Base-by-base conservation (phyloP, 805 yeast species). In the Hanseniaspora guilliermondii region DNA sequence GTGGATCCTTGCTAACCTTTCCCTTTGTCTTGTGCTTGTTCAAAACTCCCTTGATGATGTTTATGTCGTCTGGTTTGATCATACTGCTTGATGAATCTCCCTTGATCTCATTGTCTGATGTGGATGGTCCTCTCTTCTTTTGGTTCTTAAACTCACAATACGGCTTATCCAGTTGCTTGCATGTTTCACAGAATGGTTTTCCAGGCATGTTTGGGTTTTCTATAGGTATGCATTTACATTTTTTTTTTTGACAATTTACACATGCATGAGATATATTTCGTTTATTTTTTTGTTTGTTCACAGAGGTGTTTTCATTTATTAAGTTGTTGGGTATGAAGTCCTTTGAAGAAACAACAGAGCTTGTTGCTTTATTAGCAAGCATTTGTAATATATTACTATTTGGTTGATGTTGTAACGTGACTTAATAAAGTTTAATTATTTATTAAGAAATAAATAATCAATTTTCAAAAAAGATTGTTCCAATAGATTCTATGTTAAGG, bases 251-350 rank as follows among this genome's bases (percentile, higher is more conserved):
- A 17, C 55, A 52, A 8, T 38, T 44, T 2, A 44, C 22, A 17
- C 55, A 52, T 12, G 55, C 55, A 37, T 52, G 55, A 1, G 55
- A 36, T 4, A 39, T 40, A 11, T 52, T 52, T 19, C 42, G 27
- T 22, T 39, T 39, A 16, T 17, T 19, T 35, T 35, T 35, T 14
- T 17, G 19, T n/a, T 35, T 35, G 38, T 35, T 16, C 19, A n/a
- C 6, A n/a, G 38, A 30, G 33, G 33, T 30, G 12, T 14, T 30
- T 30, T 30, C 33, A 14, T 30, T 30, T 30, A 30, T 30, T 11
- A 30, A 14, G 9, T 30, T 14, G 4, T 35, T 35, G 17, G 38
- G 38, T n/a, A 35, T 35, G 38, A 35, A n/a, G 38, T 35, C 19
- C 19, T 35, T 35, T 17, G n/a, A n/a, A 8, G 38, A 11, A n/a